Conservation (phyloP, 2,329 filamentous ascomycete species). For the Hypocrella siamensis region DNA sequence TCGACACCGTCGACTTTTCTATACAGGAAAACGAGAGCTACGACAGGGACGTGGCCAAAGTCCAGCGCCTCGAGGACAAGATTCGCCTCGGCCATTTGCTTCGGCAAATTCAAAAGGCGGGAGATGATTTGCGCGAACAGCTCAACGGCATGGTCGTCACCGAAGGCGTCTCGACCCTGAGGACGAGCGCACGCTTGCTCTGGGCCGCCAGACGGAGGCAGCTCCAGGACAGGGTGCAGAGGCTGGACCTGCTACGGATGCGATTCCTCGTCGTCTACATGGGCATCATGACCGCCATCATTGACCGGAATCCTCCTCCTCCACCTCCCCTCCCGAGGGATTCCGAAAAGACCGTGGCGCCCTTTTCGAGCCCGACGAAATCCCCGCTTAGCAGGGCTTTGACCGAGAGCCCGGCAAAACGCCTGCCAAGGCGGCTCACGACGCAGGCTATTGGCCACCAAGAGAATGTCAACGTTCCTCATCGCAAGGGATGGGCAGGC, state of each 20-base stretch:
- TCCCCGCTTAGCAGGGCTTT: slow-evolving; percentile 23
- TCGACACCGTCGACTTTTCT: slow-evolving; percentile 46
- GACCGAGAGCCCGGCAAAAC: slow-evolving; percentile 26
- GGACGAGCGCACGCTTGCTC: slow-evolving; percentile 32
- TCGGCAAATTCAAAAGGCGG: slow-evolving; percentile 43
- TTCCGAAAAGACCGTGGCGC: slow-evolving; percentile 16
- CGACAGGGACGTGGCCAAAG: slow-evolving; percentile 40
- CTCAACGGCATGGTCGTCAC: slow-evolving; percentile 36
- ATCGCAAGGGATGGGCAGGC: slow-evolving; percentile 43
- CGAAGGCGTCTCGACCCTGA: slow-evolving; percentile 25
- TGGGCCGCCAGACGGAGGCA: slow-evolving; percentile 40
- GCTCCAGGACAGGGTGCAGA: slow-evolving; percentile 40
- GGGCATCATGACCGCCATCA: slow-evolving; percentile 32
- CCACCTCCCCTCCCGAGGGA: slow-evolving; percentile 14
- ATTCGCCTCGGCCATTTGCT: slow-evolving; percentile 40
- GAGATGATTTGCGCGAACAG: slow-evolving; percentile 46
- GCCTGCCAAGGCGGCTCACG: slow-evolving; percentile 34
- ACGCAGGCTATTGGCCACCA: slow-evolving; percentile 38
- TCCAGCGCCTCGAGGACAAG: slow-evolving; percentile 46
- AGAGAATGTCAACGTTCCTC: slow-evolving; percentile 28
- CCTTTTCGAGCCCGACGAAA: slow-evolving; percentile 14
- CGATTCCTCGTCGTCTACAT: slow-evolving; percentile 49
- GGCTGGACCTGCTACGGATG: slow-evolving; percentile 47
- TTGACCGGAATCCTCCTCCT: slow-evolving; percentile 18
- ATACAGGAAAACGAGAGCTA: slow-evolving; percentile 49